Evolutionary conservation across 2,329 filamentous ascomycete species (phyloP), one percentile per base, ranked within the genome.

Genomic region (Waltergamsia citrina): DNA sequence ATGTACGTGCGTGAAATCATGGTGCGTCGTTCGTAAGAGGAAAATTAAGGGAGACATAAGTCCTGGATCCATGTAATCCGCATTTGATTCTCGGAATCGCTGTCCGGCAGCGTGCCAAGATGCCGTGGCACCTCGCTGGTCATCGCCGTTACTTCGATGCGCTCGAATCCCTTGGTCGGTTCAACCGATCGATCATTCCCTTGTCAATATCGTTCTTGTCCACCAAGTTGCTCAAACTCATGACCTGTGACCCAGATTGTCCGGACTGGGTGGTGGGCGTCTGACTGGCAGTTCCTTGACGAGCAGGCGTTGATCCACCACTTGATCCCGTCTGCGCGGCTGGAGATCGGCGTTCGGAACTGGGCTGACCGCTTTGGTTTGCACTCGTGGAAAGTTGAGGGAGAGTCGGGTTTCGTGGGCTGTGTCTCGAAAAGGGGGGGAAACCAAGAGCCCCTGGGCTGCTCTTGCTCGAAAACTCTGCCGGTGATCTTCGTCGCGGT

Each of bases 151-250:
- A 33, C 15, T n/a, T 24, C 19, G 32, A 20, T 12, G 32, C 23
- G 10, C 32, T 21, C 17, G 23, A 23, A 4, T n/a, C 16, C 17
- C 19, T 33, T 23, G 54, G 46, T 30, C 63, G 56, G 41, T 71
- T 68, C 33, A 74, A 48, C 24, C 67, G 62, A 25, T 63, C 62
- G 36, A 75, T 57, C 71, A 75, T 75, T 38, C 55, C 63, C 43
- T 62, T 60, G 43, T 75, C 71, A 37, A 74, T 72, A 37, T 74
- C 69, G 43, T 59, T 65, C 43, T 61, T 62, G 19, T 65, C 68
- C 47, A 71, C 63, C 40, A 70, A 52, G 37, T 67, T 69, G 46
- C 62, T 66, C 26, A 71, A 45, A 44, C 65, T 72, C 68, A 72
- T 73, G 16, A 69, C 60, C n/a, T 66, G 69, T 9, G 48, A 35